Conservation (phyloP, 768 basidiomycete genomes). For the Amanita subjunquillea region DNA sequence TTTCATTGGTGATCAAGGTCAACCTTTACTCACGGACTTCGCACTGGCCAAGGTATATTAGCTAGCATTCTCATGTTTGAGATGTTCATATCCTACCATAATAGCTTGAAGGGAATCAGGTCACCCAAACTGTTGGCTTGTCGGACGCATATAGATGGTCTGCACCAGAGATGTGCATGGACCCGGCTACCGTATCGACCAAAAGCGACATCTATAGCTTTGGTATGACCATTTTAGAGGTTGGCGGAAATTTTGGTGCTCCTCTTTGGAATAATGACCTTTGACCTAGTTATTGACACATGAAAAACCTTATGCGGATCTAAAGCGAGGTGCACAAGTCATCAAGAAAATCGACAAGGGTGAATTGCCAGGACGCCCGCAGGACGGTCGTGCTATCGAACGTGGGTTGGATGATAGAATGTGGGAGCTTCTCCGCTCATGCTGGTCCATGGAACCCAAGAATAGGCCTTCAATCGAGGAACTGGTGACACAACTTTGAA, state of each 20-base stretch:
- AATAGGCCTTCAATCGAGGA: conserved; percentile 9
- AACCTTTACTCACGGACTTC: conserved; percentile 3
- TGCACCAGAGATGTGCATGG: conserved; percentile 4
- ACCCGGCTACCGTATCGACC: not conserved
- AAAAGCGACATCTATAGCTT: conserved; percentile 5
- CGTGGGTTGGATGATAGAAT: conserved; percentile 12
- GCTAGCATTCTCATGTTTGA: not conserved
- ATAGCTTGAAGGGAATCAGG: not conserved
- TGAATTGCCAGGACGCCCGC: conserved; percentile 10
- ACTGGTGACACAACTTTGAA: not conserved
- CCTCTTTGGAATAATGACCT: not conserved
- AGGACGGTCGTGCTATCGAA: conserved; percentile 4
- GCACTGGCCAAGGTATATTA: conserved; percentile 2
- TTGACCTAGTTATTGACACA: not conserved
- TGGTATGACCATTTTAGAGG: conserved; percentile 3
- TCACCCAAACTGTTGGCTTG: conserved; percentile 1
- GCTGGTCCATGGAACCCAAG: conserved; percentile 8
- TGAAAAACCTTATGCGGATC: conserved; percentile 1
- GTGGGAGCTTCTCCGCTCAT: conserved; percentile 9
- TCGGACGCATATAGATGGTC: conserved; percentile 3
- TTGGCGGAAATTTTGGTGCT: not conserved
- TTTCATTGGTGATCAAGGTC: not conserved
- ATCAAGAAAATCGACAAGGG: conserved; percentile 6
- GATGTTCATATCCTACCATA: no score
- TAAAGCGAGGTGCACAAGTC: not conserved